Base-by-base conservation (phyloP, 192 early-diverging fungal genomes). In the Coemansia sp. region DNA sequence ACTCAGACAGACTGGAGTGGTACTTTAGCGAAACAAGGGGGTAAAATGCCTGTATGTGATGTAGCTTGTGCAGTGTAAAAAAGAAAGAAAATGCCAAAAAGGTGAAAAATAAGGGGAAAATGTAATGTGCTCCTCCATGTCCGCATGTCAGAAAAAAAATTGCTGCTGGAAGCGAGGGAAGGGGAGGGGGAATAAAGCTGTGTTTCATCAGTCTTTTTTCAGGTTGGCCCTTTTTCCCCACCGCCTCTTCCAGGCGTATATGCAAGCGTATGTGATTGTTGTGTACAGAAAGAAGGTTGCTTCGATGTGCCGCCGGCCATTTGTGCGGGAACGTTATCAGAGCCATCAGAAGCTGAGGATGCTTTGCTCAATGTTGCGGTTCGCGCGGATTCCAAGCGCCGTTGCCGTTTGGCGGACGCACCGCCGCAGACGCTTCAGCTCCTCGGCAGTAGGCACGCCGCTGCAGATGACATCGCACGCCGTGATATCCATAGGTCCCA, bases 401-500 rank as follows among this genome's bases (percentile, higher is more conserved):
- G 65, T 57, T 13, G 79, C 79, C 6, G 79, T 81, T 50, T 70
- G 64, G 61, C 79, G 73, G 21, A 76, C 79, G 38, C 70, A 67
- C 41, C 74, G 74, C 39, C 79, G 74, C 45, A 81, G 71, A 21
- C 72, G 73, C 59, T 69, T 68, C 43, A 81, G 69, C 79, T 81
- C 79, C 3, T 57, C 60, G 12, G 61, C 42, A 19, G 74, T 54
- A 4, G 79, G 79, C n/a, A 75, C 63, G 37, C 79, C 79, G 41
- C 70, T 66, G 64, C 79, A 81, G 65, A 81, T 81, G 56, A 81
- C 79, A 44, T 81, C 79, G 79, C 79, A 81, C 48, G 74, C 74
- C 9, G 79, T 81, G 53, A 81, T 76, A 63, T 81, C 79, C 74
- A 81, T 76, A 37, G 73, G 63, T 18, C 79, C 74, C 79, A 81